Base-by-base conservation (phyloP, 1,284 basidiomycete genomes). In the Trichosporon sp. region DNA sequence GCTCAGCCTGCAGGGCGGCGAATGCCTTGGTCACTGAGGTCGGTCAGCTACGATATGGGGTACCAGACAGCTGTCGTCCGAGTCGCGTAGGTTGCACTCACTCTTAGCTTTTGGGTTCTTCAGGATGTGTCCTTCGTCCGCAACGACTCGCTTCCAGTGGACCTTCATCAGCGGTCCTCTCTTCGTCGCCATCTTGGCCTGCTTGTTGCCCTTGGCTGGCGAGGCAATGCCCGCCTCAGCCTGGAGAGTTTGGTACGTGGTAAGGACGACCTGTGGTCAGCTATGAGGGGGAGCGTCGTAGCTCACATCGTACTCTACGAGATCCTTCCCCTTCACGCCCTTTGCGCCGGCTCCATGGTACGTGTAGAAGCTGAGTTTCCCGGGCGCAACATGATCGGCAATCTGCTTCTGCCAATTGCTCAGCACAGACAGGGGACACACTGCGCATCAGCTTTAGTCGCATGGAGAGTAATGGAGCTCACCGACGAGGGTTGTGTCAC, bases 341-440 rank as follows among this genome's bases (percentile, higher is more conserved):
- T 88, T 86, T 9, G 49, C 49, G n/a, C 83, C 85, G 6, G 84
- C 72, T 1, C 80, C 79, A 23, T 90, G 89, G 75, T 93, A 93
- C 8, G 87, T 82, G 71, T 85, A 88, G 56, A 76, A 81, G 0
- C 83, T 83, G 27, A 93, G 74, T 1, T 83, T 76, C 5, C 85
- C 86, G 23, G 81, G 81, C 10, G 79, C 81, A 62, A 90, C 86
- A 69, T 94, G 91, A 61, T 93, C 91, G 29, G 84, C 76, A 34
- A 95, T 87, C 76, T 95, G 93, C 71, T 90, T 89, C 73, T 90
- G 88, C 92, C 92, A 95, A 73, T 95, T 95, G 13, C 90, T 91
- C 6, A 95, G 78, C 1, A 95, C 87, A 1, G 91, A 93, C 19
- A 95, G 84, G 1, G 93, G 93, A 19, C 87, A 88, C 36, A 95